Percentiles rank a stretch among this genome's conserved stretches.
Conservation (phyloP, 2,329 filamentous ascomycete species). For the Simplicillium aogashimaense region DNA sequence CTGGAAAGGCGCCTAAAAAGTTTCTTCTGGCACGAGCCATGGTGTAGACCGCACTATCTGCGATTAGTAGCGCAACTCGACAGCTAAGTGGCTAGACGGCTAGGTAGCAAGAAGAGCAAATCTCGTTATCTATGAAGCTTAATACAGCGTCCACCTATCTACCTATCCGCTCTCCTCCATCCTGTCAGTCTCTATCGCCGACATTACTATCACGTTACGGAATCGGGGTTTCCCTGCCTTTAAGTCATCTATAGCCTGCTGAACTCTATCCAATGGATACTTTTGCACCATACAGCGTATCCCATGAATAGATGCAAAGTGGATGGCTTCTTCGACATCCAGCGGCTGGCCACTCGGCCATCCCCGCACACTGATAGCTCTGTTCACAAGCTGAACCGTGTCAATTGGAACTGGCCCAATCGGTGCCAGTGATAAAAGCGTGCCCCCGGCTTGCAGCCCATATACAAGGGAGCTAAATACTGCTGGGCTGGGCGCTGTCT, state of each 20-base stretch:
- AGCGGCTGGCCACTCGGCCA: conserved; percentile 54
- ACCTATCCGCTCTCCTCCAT: too few relatives aligned
- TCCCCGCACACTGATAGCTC: conserved; percentile 52
- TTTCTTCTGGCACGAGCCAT: too few relatives aligned
- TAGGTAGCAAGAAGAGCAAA: too few relatives aligned
- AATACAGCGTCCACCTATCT: too few relatives aligned
- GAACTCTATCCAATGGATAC: conserved; percentile 45
- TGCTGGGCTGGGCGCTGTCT: conserved; percentile 51
- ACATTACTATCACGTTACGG: conserved; percentile 28
- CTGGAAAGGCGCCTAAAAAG: too few relatives aligned
- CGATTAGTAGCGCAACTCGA: too few relatives aligned
- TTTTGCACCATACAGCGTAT: conserved; percentile 58
- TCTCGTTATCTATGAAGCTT: too few relatives aligned
- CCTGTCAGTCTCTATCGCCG: too few relatives aligned
- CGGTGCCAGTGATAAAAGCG: conserved; percentile 48
- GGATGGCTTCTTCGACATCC: conserved; percentile 56
- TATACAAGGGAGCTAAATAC: conserved; percentile 41
- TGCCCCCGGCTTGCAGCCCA: conserved; percentile 45
- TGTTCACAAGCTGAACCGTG: conserved; percentile 27
- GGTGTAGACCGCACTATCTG: too few relatives aligned
- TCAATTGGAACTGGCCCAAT: conserved; percentile 34
- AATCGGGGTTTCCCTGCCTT: conserved; percentile 32
- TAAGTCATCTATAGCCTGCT: conserved; percentile 33
- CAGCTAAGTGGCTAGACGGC: too few relatives aligned
- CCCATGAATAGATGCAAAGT: conserved; percentile 51